Percentiles rank a stretch among this genome's conserved stretches.
Conservation (phyloP, 306 rosid genomes). For the Rubus parviflorus region DNA sequence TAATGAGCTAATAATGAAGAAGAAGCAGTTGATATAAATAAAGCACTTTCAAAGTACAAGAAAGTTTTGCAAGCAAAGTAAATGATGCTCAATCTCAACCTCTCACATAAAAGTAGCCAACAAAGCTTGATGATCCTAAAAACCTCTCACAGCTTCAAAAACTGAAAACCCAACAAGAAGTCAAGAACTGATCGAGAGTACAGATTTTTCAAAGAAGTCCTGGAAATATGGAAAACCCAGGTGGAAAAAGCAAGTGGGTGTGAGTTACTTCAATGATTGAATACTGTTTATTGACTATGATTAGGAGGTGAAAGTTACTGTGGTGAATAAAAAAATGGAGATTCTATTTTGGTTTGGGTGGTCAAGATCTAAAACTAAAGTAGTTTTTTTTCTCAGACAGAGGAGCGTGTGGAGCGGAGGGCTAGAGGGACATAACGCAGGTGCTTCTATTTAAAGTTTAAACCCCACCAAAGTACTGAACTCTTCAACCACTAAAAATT, state of each 20-base stretch:
- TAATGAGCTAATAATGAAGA: background rate
- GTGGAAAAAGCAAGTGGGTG: constrained; percentile 13
- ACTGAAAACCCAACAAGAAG: background rate
- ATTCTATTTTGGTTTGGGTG: constrained; percentile 42
- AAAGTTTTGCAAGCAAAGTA: background rate
- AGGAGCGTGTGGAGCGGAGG: constrained; percentile 51
- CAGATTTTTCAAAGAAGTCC: constrained; percentile 28
- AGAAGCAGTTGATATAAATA: background rate
- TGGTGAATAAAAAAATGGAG: constrained; percentile 1
- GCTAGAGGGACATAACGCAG: background rate
- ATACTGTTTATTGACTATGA: constrained; percentile 23
- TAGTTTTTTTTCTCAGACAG: background rate
- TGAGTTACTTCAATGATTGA: constrained; percentile 61
- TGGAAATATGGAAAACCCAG: constrained; percentile 21
- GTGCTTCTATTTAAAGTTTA: background rate
- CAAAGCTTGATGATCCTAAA: background rate
- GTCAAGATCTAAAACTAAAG: constrained; percentile 43
- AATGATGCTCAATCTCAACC: background rate
- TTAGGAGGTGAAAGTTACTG: constrained; percentile 35
- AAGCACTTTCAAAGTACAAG: constrained; percentile 7
- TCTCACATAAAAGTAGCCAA: background rate
- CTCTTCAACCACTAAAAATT: background rate
- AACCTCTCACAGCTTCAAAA: background rate
- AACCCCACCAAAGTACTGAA: background rate
- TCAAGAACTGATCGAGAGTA: constrained; percentile 10